Percentiles rank a stretch among this genome's conserved stretches.
These are phyloP conservation scores for Trichodelitschia bisporula DNA, from an alignment of 495 filamentous ascomycete species.

Conservation along the genomic window DNA sequence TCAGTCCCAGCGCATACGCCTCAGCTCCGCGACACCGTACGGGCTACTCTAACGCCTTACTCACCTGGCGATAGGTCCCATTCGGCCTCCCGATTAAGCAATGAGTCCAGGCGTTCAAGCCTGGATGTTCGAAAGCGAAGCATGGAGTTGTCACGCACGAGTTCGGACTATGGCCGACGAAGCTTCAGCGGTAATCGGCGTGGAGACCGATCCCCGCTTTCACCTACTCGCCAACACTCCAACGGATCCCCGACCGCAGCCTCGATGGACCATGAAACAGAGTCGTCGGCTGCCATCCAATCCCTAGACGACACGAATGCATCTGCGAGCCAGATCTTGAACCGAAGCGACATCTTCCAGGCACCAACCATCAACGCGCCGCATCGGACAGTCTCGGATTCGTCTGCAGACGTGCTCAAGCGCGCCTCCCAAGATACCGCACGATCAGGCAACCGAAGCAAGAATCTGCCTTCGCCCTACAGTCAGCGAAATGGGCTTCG, in stretches of 20 bases:
- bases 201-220: too few relatives aligned
- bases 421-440: constrained; percentile 22
- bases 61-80: constrained; percentile 13
- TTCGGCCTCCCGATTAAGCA: neutral
- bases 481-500: too few relatives aligned
- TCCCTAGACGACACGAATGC: constrained; percentile 47
- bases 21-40: constrained; percentile 34
- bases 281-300: constrained; percentile 42
- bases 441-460: constrained; percentile 8
- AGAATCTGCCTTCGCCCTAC: too few relatives aligned
- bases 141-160: constrained; percentile 4
- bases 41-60: constrained; percentile 28
- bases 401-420: constrained; percentile 8
- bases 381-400: constrained; percentile 11
- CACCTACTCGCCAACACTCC: too few relatives aligned
- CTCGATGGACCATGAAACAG: constrained; percentile 41
- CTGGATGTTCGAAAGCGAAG: too few relatives aligned
- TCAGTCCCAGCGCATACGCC: constrained; percentile 19
- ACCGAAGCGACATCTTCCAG: constrained; percentile 68
- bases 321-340: constrained; percentile 77
- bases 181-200: constrained; percentile 30
- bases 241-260: too few relatives aligned
- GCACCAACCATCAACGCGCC: constrained; percentile 40
- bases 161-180: constrained; percentile 20
- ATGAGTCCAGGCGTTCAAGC: too few relatives aligned